These are phyloP conservation scores for Lachancea meyersii DNA, from an alignment of 805 yeast genomes.

Conservation along the genomic window DNA sequence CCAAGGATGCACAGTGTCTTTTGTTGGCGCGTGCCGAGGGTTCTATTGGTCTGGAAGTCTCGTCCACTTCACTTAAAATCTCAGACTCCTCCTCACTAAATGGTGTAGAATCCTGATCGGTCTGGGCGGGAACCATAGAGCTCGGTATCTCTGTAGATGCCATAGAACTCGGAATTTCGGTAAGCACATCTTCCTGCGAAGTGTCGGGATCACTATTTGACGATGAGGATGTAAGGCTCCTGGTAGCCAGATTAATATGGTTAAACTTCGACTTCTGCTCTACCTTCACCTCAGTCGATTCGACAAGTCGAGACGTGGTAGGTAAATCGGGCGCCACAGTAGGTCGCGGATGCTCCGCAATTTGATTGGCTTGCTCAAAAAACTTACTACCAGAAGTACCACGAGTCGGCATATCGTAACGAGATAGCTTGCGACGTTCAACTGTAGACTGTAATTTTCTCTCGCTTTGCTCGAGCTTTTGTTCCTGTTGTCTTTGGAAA, in stretches of 20 bases:
- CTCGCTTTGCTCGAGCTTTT: background rate
- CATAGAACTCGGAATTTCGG: conserved; percentile 27
- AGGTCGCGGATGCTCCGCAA: background rate
- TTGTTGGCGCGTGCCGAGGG: background rate
- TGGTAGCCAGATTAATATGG: background rate
- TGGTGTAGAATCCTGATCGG: conserved; percentile 2
- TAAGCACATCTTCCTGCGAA: conserved; percentile 16
- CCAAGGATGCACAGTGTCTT: conserved; percentile 8
- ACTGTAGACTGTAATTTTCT: conserved; percentile 17
- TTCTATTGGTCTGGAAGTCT: background rate
- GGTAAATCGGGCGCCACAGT: background rate
- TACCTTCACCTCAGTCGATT: background rate
- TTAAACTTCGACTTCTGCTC: background rate
- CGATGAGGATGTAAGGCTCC: background rate
- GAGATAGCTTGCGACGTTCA: conserved; percentile 20
- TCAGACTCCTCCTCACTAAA: conserved; percentile 16
- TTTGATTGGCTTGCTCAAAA: background rate
- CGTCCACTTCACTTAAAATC: conserved; percentile 18
- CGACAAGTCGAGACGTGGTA: background rate
- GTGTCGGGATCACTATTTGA: background rate
- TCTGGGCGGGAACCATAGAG: conserved; percentile 7
- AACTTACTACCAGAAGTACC: background rate
- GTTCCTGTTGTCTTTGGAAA: background rate
- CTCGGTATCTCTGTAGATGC: conserved; percentile 17
- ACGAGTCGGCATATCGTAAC: conserved; percentile 5